Conservation (phyloP, 306 rosid genomes). For the Pachyrhizus erosus region DNA sequence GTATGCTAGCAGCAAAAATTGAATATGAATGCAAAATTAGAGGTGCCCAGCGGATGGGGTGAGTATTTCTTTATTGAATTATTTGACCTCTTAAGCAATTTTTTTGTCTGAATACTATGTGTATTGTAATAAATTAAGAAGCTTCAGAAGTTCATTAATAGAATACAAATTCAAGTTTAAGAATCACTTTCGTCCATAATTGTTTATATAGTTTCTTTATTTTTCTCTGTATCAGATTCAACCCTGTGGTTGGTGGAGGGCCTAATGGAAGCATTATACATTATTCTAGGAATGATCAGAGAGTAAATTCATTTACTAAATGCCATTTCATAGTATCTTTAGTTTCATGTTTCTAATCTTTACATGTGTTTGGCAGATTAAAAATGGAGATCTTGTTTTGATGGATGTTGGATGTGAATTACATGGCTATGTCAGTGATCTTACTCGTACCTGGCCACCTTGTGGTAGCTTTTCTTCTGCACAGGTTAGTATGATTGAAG, state of each 20-base stretch:
- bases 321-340: slow-evolving; percentile 11
- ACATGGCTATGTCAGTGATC: slow-evolving; percentile 93
- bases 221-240: slow-evolving; percentile 62
- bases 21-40: slow-evolving; percentile 95
- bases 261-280: slow-evolving; percentile 86
- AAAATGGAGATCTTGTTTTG: slow-evolving; percentile 89
- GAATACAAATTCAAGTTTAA: slow-evolving; percentile 18
- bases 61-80: slow-evolving; percentile 49
- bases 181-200: slow-evolving; percentile 10
- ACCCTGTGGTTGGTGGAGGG: slow-evolving; percentile 99
- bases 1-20: slow-evolving; percentile 78
- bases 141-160: slow-evolving; percentile 34
- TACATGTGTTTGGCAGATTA: slow-evolving; percentile 64
- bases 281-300: slow-evolving; percentile 92
- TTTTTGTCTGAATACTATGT: slow-evolving; percentile 13
- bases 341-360: slow-evolving; percentile 34
- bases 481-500: slow-evolving; percentile 57
- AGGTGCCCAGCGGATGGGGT: slow-evolving; percentile 98
- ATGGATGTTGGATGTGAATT: slow-evolving; percentile 97
- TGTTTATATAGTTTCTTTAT: slow-evolving; percentile 30
- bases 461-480: slow-evolving; percentile 86
- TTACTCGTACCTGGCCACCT: slow-evolving; percentile 98
- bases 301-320: slow-evolving; percentile 57
- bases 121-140: slow-evolving; percentile 15
- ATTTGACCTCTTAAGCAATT: slow-evolving; percentile 23